Conservation (phyloP, 192 early-diverging fungal species). For the Coemansia sp. region DNA sequence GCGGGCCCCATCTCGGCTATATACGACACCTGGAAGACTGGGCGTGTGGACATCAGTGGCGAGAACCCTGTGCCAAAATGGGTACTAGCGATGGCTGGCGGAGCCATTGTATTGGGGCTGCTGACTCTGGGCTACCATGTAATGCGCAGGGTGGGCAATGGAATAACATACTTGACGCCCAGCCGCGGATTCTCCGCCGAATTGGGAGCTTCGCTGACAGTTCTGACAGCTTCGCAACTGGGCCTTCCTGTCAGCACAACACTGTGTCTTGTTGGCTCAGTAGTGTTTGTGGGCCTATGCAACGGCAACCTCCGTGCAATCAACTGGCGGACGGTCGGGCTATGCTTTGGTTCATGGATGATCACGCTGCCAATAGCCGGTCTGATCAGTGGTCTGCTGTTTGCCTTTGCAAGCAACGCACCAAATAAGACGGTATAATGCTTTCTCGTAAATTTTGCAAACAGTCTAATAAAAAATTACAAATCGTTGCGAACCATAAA, state of each 20-base stretch:
- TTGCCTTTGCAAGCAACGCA: slow-evolving; percentile 61
- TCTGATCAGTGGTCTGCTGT: slow-evolving; percentile 63
- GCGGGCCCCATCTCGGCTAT: slow-evolving; percentile 78
- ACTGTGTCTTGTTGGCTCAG: slow-evolving; percentile 80
- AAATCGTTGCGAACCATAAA: slow-evolving; percentile 79
- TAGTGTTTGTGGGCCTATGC: slow-evolving; percentile 72
- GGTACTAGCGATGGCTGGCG: slow-evolving; percentile 72
- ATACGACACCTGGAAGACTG: slow-evolving; percentile 67
- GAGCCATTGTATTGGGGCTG: slow-evolving; percentile 76
- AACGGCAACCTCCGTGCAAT: slow-evolving; percentile 64
- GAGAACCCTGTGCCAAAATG: slow-evolving; percentile 69
- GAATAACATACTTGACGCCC: slow-evolving; percentile 79
- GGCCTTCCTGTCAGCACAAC: slow-evolving; percentile 81
- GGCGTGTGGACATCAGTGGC: slow-evolving; percentile 49
- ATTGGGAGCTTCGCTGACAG: slow-evolving; percentile 72
- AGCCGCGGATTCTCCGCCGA: slow-evolving; percentile 79
- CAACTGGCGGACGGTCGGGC: slow-evolving; percentile 75
- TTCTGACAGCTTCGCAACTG: slow-evolving; percentile 77
- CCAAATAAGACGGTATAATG: slow-evolving; percentile 41
- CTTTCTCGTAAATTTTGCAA: not conserved
- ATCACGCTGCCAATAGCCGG: slow-evolving; percentile 74
- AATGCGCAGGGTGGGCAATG: slow-evolving; percentile 80
- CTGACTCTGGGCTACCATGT: slow-evolving; percentile 73
- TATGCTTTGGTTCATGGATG: slow-evolving; percentile 71
- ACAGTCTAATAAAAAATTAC: slow-evolving; percentile 52